Conservation (phyloP, 208 protist species). For the Leptomonas pyrrhocoris region DNA sequence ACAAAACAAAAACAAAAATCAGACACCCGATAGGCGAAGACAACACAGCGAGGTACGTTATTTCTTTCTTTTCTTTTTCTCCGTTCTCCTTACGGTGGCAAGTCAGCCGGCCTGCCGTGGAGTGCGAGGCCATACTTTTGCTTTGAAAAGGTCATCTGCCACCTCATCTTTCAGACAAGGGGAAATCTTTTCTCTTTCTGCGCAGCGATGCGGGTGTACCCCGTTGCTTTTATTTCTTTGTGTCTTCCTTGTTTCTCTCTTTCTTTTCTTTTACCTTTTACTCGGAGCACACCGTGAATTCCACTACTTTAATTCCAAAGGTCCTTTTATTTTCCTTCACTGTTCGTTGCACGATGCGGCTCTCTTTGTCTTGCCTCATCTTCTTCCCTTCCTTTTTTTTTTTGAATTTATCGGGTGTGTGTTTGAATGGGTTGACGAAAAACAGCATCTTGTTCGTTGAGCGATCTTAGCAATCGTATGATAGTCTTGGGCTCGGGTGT, state of each 20-base stretch:
- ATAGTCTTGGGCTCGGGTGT: too few relatives aligned
- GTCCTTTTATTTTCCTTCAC: background rate
- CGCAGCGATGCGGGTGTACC: background rate
- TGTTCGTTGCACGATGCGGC: background rate
- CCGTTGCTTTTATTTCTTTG: background rate
- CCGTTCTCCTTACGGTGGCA: background rate
- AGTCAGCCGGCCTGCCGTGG: background rate
- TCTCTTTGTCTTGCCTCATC: background rate
- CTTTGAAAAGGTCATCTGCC: constrained; percentile 16
- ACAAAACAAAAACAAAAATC: too few relatives aligned
- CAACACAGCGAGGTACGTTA: too few relatives aligned
- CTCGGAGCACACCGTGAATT: background rate
- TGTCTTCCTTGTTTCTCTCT: background rate
- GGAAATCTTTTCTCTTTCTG: constrained; percentile 1
- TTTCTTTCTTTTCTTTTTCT: constrained; percentile 1
- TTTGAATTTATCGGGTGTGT: too few relatives aligned
- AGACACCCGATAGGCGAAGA: too few relatives aligned
- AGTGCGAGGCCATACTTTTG: background rate
- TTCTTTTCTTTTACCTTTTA: background rate
- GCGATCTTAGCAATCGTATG: too few relatives aligned
- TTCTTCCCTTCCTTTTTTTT: background rate
- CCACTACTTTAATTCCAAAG: background rate
- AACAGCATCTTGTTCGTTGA: too few relatives aligned
- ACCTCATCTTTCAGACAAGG: too few relatives aligned
- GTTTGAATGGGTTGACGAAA: too few relatives aligned